These are phyloP conservation scores for Paraphaeosphaeria sporulosa DNA, from an alignment of 2,329 filamentous ascomycete genomes.

Conservation along the genomic window DNA sequence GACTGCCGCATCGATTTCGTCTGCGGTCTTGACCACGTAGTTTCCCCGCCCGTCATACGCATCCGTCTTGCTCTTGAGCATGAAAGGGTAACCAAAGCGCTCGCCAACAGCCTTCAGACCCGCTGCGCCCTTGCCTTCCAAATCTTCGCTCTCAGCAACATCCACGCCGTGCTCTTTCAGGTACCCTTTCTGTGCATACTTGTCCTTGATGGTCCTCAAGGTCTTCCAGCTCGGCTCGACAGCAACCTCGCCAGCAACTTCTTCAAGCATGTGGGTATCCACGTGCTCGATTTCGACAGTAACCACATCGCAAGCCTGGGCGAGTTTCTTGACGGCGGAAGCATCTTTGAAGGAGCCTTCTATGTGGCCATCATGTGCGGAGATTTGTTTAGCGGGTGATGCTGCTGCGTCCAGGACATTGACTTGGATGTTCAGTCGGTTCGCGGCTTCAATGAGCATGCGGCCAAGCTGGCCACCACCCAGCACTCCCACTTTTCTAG, in stretches of 20 bases:
- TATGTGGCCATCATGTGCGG: conserved; percentile 75
- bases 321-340: conserved; percentile 80
- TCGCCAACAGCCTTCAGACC: conserved; percentile 70
- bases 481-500: conserved; percentile 45
- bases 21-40: conserved; percentile 67
- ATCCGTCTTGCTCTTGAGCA: conserved; percentile 90
- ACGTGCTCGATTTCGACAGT: conserved; percentile 97
- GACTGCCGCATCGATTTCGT: conserved; percentile 71
- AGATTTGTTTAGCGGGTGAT: conserved; percentile 86
- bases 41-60: conserved; percentile 92
- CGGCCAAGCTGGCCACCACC: conserved; percentile 73
- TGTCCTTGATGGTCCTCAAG: conserved; percentile 89
- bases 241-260: conserved; percentile 73
- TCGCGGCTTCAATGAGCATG: conserved; percentile 92
- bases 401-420: conserved; percentile 79
- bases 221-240: conserved; percentile 84
- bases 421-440: conserved; percentile 77
- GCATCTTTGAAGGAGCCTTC: conserved; percentile 88
- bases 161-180: conserved; percentile 72
- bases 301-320: conserved; percentile 76
- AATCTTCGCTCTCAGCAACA: conserved; percentile 73
- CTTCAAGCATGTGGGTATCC: conserved; percentile 86
- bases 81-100: conserved; percentile 80
- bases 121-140: conserved; percentile 66
- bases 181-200: conserved; percentile 88